Evolutionary conservation across 1,284 basidiomycete genomes (phyloP).

Genomic region (Malassezia arunalokei): DNA sequence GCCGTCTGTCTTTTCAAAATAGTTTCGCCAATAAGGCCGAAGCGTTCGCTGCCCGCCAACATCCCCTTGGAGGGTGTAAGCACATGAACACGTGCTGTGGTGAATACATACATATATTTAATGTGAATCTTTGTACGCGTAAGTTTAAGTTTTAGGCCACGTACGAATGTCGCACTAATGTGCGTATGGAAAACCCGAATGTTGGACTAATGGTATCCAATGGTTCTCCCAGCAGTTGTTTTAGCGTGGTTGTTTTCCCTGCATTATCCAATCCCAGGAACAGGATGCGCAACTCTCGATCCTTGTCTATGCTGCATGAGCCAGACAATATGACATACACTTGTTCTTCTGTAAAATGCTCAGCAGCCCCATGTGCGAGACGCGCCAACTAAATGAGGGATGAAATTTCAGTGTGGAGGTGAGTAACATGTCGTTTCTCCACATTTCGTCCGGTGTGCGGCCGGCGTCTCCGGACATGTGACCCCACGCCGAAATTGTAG

Average conservation of each 20-base stretch:
- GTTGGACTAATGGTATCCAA: slow-evolving; percentile 68
- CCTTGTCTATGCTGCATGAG: slow-evolving; percentile 42
- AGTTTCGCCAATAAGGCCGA: slow-evolving; percentile 95
- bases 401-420: too few relatives aligned
- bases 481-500: too few relatives aligned
- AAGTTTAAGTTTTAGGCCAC: slow-evolving; percentile 40
- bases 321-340: slow-evolving; percentile 52
- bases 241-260: slow-evolving; percentile 94
- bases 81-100: neutral
- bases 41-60: slow-evolving; percentile 91
- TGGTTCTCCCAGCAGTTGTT: slow-evolving; percentile 72
- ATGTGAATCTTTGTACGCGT: slow-evolving; percentile 57
- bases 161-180: slow-evolving; percentile 75
- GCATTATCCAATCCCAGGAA: slow-evolving; percentile 99
- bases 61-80: slow-evolving; percentile 60
- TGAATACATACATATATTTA: slow-evolving; percentile 69
- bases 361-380: slow-evolving; percentile 57
- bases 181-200: slow-evolving; percentile 97
- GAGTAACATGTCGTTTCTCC: too few relatives aligned
- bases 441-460: neutral
- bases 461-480: neutral
- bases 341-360: slow-evolving; percentile 95
- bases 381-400: too few relatives aligned
- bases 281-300: slow-evolving; percentile 86
- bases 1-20: slow-evolving; percentile 96